Evolutionary conservation across 2,329 filamentous ascomycete genomes (phyloP), one percentile per base, ranked within the genome.

Genomic region (Cladophialophora psammophila): DNA sequence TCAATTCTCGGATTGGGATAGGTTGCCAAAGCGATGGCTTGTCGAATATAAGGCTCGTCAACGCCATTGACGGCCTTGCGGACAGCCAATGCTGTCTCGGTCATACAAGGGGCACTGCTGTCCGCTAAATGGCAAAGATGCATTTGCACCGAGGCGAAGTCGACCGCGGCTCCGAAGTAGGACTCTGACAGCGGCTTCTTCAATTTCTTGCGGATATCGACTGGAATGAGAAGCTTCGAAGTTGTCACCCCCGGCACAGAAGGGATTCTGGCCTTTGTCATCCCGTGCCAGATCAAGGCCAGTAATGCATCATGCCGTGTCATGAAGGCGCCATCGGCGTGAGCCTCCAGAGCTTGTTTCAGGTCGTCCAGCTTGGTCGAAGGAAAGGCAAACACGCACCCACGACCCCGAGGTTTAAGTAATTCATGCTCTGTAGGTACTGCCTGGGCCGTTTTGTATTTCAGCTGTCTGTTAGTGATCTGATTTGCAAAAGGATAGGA

Each of bases 111-210:
- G 13, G 20, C 45, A 54, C 55, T 55, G 10, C 15, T 36, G 2
- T 67, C 64, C 13, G 78, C 72, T 31, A 77, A 73, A 50, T 76
- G 71, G 7, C 71, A 64, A 54, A 77, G 66, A 34, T 68, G 64
- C 18, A 70, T 45, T 52, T 70, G 58, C 5, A 76, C 73, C 6
- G 74, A 73, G 1, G 78, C 73, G 65, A 77, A 80, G 50, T 78
- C 78, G 10, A 81, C 73, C 63, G 79, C 80, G 62, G 79, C 80
- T 6, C 79, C 80, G 31, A 80, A 71, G 0, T 78, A 79, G 1
- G 74, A 72, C 1, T 76, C 75, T 59, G 80, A 76, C 2, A 81
- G 71, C 0, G 72, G 74, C 18, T 76, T 77, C 53, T 75, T 72
- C 3, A 79, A 77, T 7, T 77, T 77, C n/a, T 69, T 68, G 3